A percentile compares a stretch with the other conserved stretches of the same genome.
Evolutionary conservation across 768 basidiomycete species (phyloP).

Genomic region (Cytidiella melzeri): DNA sequence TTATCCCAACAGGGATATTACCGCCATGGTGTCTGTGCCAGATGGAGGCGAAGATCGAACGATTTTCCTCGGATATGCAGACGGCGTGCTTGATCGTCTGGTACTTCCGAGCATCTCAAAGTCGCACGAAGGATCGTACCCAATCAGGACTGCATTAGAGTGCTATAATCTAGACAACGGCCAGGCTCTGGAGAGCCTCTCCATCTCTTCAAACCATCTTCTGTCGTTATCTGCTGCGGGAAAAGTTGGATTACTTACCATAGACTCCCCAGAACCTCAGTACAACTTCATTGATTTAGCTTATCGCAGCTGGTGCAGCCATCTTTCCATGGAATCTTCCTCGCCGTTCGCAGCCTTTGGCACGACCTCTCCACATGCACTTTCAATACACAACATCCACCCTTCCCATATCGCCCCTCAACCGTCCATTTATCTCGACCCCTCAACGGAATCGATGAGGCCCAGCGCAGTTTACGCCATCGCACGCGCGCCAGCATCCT

Average conservation of each 20-base stretch:
- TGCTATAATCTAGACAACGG: slow-evolving; percentile 28
- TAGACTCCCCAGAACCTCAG: slow-evolving; percentile 14
- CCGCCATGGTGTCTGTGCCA: slow-evolving; percentile 22
- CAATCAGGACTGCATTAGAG: slow-evolving; percentile 16
- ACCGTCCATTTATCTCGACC: slow-evolving; percentile 46
- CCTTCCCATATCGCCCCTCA: slow-evolving; percentile 37
- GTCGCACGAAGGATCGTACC: slow-evolving; percentile 8
- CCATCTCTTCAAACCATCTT: slow-evolving; percentile 36
- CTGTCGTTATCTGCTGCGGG: slow-evolving; percentile 58
- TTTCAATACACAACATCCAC: slow-evolving; percentile 50
- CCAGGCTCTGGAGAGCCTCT: slow-evolving; percentile 53
- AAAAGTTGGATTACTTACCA: slow-evolving; percentile 34
- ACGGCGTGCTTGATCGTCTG: slow-evolving; percentile 37
- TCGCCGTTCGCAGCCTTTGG: slow-evolving; percentile 66
- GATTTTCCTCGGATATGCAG: slow-evolving; percentile 23
- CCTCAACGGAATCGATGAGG: slow-evolving; percentile 19
- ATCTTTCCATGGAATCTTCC: slow-evolving; percentile 46
- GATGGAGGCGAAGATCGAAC: slow-evolving; percentile 22
- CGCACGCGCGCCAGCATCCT: slow-evolving; percentile 49
- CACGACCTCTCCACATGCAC: slow-evolving; percentile 50
- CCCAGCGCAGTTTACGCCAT: slow-evolving; percentile 70
- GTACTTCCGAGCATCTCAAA: slow-evolving; percentile 23
- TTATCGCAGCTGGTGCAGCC: slow-evolving; percentile 55
- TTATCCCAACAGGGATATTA: slow-evolving; percentile 26
- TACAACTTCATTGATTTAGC: slow-evolving; percentile 36